Evolutionary conservation across 163 green algal genomes (phyloP).

Genomic region (Scenedesmus sp.): DNA sequence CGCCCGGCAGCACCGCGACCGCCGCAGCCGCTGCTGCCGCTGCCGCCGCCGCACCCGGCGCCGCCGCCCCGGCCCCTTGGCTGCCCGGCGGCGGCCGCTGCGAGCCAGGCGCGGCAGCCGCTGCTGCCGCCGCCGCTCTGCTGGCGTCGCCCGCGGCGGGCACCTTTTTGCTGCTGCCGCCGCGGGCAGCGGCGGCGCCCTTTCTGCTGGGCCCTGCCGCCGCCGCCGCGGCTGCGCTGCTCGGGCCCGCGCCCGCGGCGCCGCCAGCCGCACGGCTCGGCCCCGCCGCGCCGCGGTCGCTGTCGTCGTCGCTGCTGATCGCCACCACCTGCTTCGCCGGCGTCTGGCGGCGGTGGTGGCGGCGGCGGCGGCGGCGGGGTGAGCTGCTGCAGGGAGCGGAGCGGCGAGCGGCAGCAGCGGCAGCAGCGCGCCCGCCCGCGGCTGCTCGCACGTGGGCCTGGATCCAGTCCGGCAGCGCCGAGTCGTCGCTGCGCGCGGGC

Average conservation of each 20-base stretch:
- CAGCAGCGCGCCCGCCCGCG: not conserved
- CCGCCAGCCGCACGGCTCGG: too few species aligned
- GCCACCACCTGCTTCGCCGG: not conserved
- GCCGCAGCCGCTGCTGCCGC: slow-evolving; percentile 7
- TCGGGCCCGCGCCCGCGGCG: not conserved
- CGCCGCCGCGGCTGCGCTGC: not conserved
- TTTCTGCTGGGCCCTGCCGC: too few species aligned
- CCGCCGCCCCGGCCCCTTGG: too few species aligned
- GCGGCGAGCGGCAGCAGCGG: not conserved
- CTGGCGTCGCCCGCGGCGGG: not conserved
- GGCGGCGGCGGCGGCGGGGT: not conserved
- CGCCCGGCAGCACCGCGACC: too few species aligned
- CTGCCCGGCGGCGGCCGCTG: not conserved
- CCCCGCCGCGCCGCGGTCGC: not conserved
- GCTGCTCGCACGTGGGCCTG: not conserved
- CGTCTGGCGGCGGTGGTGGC: not conserved
- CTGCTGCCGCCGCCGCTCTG: not conserved
- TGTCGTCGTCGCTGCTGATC: slow-evolving; percentile 13
- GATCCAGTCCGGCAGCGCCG: slow-evolving; percentile 35
- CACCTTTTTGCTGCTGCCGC: too few species aligned
- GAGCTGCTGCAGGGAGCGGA: not conserved
- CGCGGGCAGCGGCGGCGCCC: too few species aligned
- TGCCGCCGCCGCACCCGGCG: too few species aligned
- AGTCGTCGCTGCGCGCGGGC: slow-evolving; percentile 5
- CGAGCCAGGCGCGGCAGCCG: not conserved